Evolutionary conservation across 768 basidiomycete species (phyloP).

Genomic region (Strobilomyces dryophilus): DNA sequence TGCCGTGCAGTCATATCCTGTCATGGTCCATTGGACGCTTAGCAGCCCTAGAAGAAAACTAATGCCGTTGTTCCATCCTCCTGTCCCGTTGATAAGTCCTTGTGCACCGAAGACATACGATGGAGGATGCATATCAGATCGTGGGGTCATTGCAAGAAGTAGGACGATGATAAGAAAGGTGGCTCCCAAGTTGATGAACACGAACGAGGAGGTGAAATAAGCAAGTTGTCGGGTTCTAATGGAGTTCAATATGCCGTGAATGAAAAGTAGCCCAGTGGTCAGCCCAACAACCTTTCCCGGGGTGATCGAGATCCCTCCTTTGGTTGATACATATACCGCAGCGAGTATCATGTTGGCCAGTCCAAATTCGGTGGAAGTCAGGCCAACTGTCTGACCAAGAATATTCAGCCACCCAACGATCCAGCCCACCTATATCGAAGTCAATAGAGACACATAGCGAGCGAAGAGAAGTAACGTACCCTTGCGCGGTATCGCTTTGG

Average conservation of each 20-base stretch:
- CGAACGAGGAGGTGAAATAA: slow-evolving; percentile 32
- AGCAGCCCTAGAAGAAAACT: slow-evolving; percentile 44
- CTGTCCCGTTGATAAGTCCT: slow-evolving; percentile 38
- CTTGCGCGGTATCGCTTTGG: slow-evolving; percentile 61
- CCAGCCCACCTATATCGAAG: slow-evolving; percentile 22
- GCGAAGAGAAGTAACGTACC: slow-evolving; percentile 31
- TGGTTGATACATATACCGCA: slow-evolving; percentile 21
- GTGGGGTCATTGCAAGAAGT: slow-evolving; percentile 40
- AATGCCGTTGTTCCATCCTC: slow-evolving; percentile 39
- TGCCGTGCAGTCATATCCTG: slow-evolving; percentile 28
- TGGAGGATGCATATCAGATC: slow-evolving; percentile 53
- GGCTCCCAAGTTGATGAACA: slow-evolving; percentile 45
- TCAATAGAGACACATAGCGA: neutral
- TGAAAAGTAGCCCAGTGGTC: slow-evolving; percentile 36
- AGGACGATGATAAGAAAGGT: slow-evolving; percentile 41
- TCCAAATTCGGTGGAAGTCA: slow-evolving; percentile 36
- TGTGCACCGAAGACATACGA: slow-evolving; percentile 52
- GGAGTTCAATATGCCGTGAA: slow-evolving; percentile 43
- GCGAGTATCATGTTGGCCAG: slow-evolving; percentile 33
- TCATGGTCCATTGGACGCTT: slow-evolving; percentile 48
- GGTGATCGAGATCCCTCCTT: slow-evolving; percentile 33
- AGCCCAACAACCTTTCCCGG: slow-evolving; percentile 40
- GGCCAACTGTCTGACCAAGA: slow-evolving; percentile 23
- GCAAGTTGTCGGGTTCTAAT: slow-evolving; percentile 37
- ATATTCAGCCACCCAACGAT: slow-evolving; percentile 32